A percentile compares a stretch with the other conserved stretches of the same genome.
Conservation (phyloP, 129 eudicot genomes). For the Flaveria ramosissima region DNA sequence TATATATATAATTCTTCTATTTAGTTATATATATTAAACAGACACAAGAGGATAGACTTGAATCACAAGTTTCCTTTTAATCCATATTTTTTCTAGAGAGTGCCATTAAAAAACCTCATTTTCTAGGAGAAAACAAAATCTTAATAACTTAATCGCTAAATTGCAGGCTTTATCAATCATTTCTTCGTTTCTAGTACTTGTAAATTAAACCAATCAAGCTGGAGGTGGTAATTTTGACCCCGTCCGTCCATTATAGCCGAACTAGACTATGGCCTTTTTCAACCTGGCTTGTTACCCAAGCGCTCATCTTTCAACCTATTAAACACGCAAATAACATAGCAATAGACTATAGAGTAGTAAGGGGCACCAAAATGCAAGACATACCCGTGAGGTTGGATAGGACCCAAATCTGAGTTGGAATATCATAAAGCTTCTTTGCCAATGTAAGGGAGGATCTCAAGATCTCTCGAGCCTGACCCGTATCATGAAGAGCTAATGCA, state of each 20-base stretch:
- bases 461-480: conserved; percentile 88
- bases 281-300: background rate
- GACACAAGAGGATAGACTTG: background rate
- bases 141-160: conserved; percentile 3
- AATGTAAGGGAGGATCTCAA: conserved; percentile 87
- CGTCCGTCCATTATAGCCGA: background rate
- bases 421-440: conserved; percentile 88
- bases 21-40: background rate
- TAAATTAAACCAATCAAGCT: background rate
- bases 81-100: background rate
- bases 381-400: conserved; percentile 75
- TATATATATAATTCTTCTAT: background rate
- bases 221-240: background rate
- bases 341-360: background rate
- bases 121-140: background rate
- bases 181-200: conserved; percentile 7
- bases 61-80: background rate
- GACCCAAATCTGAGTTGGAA: conserved; percentile 98
- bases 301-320: background rate
- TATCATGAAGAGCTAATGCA: conserved; percentile 93
- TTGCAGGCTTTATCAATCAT: background rate
- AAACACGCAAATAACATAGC: conserved; percentile 3
- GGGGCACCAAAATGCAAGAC: conserved; percentile 12
- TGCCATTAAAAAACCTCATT: conserved; percentile 3
- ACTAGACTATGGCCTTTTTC: background rate